phyloP scores from a whole-genome alignment of 345 rosid genomes.

The Dipteronia sinensis region DNA sequence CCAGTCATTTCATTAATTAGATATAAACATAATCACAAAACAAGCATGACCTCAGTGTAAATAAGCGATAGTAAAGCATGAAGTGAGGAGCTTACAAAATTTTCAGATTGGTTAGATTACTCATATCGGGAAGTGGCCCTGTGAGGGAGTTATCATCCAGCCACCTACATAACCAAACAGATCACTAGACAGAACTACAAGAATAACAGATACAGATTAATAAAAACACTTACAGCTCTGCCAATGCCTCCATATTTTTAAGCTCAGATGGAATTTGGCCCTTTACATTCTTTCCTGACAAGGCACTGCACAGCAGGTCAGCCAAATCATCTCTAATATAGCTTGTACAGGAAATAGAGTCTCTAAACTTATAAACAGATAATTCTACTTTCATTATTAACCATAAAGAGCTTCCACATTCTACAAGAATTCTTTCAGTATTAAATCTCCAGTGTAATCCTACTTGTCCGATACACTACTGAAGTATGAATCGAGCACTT shows the following conservation, averaged over 20 bases:
- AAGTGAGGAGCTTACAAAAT: conserved; percentile 63
- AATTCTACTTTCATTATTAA: not conserved
- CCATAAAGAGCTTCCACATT: no score
- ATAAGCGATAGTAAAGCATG: not conserved
- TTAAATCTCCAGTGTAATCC: no score
- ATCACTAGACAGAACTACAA: conserved; percentile 7
- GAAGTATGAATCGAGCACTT: conserved; percentile 6
- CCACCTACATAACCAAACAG: conserved; percentile 61
- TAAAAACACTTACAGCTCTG: conserved; percentile 68
- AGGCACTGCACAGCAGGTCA: conserved; percentile 48
- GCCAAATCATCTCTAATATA: conserved; percentile 7
- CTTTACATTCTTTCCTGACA: conserved; percentile 65
- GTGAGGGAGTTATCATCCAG: conserved; percentile 68
- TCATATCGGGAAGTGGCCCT: conserved; percentile 79
- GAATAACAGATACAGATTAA: not conserved
- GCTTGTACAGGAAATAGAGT: not conserved
- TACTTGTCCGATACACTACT: not conserved
- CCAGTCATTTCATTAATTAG: not conserved
- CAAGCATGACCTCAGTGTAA: not conserved
- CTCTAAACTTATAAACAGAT: not conserved
- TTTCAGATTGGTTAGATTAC: conserved; percentile 66
- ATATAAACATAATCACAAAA: not conserved
- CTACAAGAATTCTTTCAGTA: no score
- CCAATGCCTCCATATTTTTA: conserved; percentile 62
- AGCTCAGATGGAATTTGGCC: conserved; percentile 71